Conservation (phyloP, 257 asterid species). For the Hygrophila difformis region DNA sequence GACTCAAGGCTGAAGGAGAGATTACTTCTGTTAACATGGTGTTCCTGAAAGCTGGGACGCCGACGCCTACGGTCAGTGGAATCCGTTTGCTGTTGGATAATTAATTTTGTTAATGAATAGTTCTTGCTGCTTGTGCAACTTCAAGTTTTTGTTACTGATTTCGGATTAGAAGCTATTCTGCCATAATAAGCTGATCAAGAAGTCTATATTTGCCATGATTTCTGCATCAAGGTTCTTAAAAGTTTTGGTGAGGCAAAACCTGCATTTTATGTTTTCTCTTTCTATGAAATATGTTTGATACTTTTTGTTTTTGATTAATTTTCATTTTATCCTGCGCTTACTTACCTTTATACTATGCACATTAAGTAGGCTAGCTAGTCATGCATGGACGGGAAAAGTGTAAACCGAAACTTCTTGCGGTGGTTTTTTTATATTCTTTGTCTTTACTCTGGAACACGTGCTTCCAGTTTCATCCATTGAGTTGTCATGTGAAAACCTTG, state of each 20-base stretch:
- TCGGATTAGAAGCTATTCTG: no score
- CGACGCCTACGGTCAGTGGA: constrained; percentile 67
- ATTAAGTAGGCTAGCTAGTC: not conserved
- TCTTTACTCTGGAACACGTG: not conserved
- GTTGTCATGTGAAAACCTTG: not conserved
- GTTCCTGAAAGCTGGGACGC: constrained; percentile 88
- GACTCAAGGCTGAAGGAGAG: constrained; percentile 75
- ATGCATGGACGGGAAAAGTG: not conserved
- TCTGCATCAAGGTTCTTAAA: not conserved
- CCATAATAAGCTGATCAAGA: no score
- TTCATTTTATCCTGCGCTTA: not conserved
- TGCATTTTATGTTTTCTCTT: not conserved
- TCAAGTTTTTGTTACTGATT: not conserved
- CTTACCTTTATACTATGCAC: not conserved
- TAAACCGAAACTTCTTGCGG: constrained; percentile 1
- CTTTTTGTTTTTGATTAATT: not conserved
- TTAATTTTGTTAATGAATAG: not conserved
- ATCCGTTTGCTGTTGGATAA: not conserved
- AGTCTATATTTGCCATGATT: not conserved
- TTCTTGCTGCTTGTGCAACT: not conserved
- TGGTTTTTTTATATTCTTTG: not conserved
- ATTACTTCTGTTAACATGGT: constrained; percentile 86
- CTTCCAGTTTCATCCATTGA: not conserved
- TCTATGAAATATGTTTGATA: not conserved
- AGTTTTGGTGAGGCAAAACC: no score